Evolutionary conservation across 192 early-diverging fungal species (phyloP), one percentile per base, ranked within the genome.

Genomic region (Diversispora epigaea): DNA sequence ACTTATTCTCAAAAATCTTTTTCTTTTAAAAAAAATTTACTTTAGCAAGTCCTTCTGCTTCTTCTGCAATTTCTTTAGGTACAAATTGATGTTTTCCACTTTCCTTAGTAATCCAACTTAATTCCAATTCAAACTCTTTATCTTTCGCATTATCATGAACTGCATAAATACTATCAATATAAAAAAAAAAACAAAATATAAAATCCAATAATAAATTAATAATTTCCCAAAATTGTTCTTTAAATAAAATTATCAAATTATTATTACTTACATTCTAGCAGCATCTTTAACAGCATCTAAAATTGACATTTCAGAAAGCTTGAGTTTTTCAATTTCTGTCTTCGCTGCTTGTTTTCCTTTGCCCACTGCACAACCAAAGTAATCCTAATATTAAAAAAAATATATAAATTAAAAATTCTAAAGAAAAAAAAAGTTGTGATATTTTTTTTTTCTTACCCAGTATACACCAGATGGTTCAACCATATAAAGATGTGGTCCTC

Each of bases 301-400:
- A 71, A 84, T 84, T 15, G 89, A 88, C 82, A 99, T 80, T 55
- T 93, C 87, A 17, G 85, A 83, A 45, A 98, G 82, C 67, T 98
- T 93, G 49, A 99, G 85, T 82, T 98, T 99, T 75, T 99, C 98
- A 75, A 99, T 90, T 81, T 98, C 98, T n/a, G 98, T 97, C 84
- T 97, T 98, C 67, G 96, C 98, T 19, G 93, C 92, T 78, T 95
- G 93, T 76, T 94, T 92, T 68, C 96, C 96, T 85, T 99, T 99
- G 76, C 98, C 98, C 67, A 93, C 87, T 41, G 96, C 98, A 77
- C 91, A 93, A 17, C 92, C 98, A 78, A 90, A 91, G 81, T 97
- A 98, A n/a, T 96, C 97, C 91, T 94, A 78, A 40, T 41, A 44
- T 47, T 22, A 68, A 63, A 41, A 19, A 77, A 52, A 46, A 47